These are phyloP conservation scores for Scenedesmus sp. DNA, from an alignment of 163 green algal genomes.

Conservation along the genomic window DNA sequence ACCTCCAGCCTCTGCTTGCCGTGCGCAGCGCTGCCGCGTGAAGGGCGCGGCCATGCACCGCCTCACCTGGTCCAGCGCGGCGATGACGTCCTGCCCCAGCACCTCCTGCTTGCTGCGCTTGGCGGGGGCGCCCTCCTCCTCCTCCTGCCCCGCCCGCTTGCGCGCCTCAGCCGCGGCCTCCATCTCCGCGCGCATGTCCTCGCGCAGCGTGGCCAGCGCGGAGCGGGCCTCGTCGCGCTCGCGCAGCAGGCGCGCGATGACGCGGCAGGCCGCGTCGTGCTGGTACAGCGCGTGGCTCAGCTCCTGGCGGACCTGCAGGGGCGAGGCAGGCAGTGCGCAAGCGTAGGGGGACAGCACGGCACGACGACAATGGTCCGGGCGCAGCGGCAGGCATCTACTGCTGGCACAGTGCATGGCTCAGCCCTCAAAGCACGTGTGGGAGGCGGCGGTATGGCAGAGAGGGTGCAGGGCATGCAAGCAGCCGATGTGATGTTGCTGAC, in stretches of 20 bases:
- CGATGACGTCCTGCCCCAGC: conserved; percentile 19
- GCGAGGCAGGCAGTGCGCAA: background rate
- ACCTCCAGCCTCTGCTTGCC: no score
- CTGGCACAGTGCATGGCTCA: conserved; percentile 71
- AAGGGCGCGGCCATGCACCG: no score
- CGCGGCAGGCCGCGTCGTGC: conserved; percentile 94
- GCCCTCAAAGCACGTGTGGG: conserved; percentile 35
- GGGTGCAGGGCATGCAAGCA: conserved; percentile 97
- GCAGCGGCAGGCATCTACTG: no score
- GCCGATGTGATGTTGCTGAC: no score
- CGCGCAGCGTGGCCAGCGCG: conserved; percentile 56
- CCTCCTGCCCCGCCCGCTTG: conserved; percentile 40
- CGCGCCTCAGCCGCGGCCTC: conserved; percentile 40
- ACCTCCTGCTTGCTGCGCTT: conserved; percentile 48
- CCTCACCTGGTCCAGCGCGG: conserved; percentile 32
- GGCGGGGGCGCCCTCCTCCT: conserved; percentile 23
- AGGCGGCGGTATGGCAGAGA: conserved; percentile 67
- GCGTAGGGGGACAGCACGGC: background rate
- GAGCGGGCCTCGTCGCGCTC: conserved; percentile 72
- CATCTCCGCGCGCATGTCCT: conserved; percentile 38
- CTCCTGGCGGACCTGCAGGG: conserved; percentile 83
- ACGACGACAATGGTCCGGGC: background rate
- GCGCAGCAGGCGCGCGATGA: conserved; percentile 86
- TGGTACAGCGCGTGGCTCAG: conserved; percentile 95
- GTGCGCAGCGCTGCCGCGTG: background rate